Conservation (phyloP, 495 filamentous ascomycete genomes). For the Acidiella bohemica region DNA sequence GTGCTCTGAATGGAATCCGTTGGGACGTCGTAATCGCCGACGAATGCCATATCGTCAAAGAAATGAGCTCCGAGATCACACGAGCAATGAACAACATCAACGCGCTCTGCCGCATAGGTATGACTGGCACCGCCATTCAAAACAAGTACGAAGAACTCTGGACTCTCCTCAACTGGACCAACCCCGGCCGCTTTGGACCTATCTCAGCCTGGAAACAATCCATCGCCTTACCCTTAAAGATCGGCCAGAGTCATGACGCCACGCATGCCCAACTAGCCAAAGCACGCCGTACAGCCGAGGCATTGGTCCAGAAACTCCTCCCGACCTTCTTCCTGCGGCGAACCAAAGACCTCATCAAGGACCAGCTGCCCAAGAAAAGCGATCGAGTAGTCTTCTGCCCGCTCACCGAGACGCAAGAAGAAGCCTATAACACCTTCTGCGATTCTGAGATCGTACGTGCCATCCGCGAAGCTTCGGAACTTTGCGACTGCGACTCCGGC, state of each 20-base stretch:
- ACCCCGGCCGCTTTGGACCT: slow-evolving; percentile 75
- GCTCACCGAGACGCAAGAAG: slow-evolving; percentile 65
- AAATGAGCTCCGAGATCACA: slow-evolving; percentile 59
- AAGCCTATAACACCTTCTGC: slow-evolving; percentile 74
- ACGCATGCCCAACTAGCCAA: slow-evolving; percentile 67
- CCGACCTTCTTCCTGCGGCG: slow-evolving; percentile 85
- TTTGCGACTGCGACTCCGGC: slow-evolving; percentile 55
- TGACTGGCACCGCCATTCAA: slow-evolving; percentile 94
- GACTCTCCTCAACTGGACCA: slow-evolving; percentile 94
- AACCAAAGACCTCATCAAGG: slow-evolving; percentile 83
- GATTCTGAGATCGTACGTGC: slow-evolving; percentile 55
- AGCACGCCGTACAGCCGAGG: slow-evolving; percentile 70
- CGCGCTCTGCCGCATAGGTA: slow-evolving; percentile 78
- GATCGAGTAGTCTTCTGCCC: slow-evolving; percentile 94
- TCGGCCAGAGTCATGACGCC: slow-evolving; percentile 90
- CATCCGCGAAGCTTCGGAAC: slow-evolving; percentile 51
- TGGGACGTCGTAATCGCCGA: slow-evolving; percentile 98
- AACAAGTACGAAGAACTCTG: slow-evolving; percentile 97
- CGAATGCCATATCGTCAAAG: slow-evolving; percentile 90
- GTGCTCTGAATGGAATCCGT: slow-evolving; percentile 64
- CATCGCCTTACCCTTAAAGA: slow-evolving; percentile 65
- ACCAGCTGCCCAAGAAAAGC: slow-evolving; percentile 91
- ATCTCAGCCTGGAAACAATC: slow-evolving; percentile 60
- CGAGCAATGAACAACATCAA: slow-evolving; percentile 86
- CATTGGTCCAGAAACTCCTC: slow-evolving; percentile 74